Percentiles rank a stretch among this genome's conserved stretches.
These are phyloP conservation scores for Solanum ossicruentum DNA, from an alignment of 257 asterid genomes.

Conservation along the genomic window DNA sequence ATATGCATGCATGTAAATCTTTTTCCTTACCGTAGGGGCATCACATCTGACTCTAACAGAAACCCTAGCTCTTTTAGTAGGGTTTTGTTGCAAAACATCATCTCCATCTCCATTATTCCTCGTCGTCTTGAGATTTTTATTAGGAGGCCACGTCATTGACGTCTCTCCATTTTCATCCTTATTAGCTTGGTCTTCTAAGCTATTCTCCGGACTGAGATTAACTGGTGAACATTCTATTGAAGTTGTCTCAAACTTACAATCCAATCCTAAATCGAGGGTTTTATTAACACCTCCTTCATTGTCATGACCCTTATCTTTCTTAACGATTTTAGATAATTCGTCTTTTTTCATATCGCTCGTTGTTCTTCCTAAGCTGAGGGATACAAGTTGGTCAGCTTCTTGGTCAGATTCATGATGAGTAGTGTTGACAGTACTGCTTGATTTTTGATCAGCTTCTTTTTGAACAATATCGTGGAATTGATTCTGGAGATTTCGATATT, in stretches of 20 bases:
- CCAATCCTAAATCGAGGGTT: constrained; percentile 23
- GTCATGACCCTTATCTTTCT: neutral
- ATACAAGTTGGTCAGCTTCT: constrained; percentile 18
- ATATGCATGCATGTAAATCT: neutral
- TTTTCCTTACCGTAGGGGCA: constrained; percentile 57
- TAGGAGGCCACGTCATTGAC: constrained; percentile 28
- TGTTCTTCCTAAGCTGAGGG: constrained; percentile 58
- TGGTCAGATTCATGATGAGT: neutral
- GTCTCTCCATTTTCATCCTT: constrained; percentile 41
- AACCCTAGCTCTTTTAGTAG: constrained; percentile 90
- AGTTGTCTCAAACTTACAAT: constrained; percentile 25
- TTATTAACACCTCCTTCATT: neutral
- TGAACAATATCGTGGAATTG: constrained; percentile 44
- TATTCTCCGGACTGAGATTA: constrained; percentile 35
- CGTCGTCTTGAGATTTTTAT: constrained; percentile 20
- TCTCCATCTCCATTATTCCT: constrained; percentile 34
- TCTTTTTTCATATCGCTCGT: constrained; percentile 25
- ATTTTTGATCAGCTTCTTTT: constrained; percentile 17
- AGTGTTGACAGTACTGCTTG: neutral
- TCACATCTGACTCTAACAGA: constrained; percentile 88
- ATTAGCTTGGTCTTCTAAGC: constrained; percentile 26
- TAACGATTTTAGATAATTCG: constrained; percentile 5
- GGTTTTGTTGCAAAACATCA: constrained; percentile 53
- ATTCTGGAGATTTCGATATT: constrained; percentile 55
- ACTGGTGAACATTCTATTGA: neutral